A percentile compares a stretch with the other conserved stretches of the same genome.
phyloP scores from a whole-genome alignment of 352 stramenopile species.

The Lagenidium giganteum region DNA sequence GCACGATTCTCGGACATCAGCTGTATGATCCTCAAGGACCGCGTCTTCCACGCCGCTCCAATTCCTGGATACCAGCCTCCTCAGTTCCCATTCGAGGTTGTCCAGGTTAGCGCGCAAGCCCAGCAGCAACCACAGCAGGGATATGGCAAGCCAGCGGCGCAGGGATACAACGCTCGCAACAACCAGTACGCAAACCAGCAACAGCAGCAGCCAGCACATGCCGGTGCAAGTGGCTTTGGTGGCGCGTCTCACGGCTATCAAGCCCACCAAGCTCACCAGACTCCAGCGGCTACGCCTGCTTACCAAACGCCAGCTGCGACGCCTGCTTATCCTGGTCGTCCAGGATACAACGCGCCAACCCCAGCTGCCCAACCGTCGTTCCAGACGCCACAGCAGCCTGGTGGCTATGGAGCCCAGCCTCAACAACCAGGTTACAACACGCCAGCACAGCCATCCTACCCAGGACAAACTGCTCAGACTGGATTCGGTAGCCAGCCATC shows the following conservation, averaged over 20 bases:
- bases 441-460: conserved; percentile 12
- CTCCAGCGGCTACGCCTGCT: conserved; percentile 23
- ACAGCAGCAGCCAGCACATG: conserved; percentile 24
- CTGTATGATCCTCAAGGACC: conserved; percentile 80
- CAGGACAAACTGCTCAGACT: too few relatives aligned
- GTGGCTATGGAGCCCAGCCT: conserved; percentile 11
- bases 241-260: conserved; percentile 17
- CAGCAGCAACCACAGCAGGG: conserved; percentile 55
- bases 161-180: conserved; percentile 23
- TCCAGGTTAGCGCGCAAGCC: conserved; percentile 52
- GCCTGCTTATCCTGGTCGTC: conserved; percentile 30
- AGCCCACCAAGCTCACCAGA: conserved; percentile 5
- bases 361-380: conserved; percentile 6
- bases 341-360: conserved; percentile 8
- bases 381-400: conserved; percentile 1
- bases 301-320: conserved; percentile 38
- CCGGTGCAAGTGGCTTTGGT: conserved; percentile 30
- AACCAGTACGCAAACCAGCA: conserved; percentile 13
- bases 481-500: too few relatives aligned
- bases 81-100: conserved; percentile 79
- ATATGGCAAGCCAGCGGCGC: conserved; percentile 26
- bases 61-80: conserved; percentile 74
- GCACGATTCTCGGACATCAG: conserved; percentile 72
- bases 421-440: conserved; percentile 12
- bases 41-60: conserved; percentile 80